Base-by-base conservation (phyloP, 106 monocot genomes). In the Allium fistulosum region DNA sequence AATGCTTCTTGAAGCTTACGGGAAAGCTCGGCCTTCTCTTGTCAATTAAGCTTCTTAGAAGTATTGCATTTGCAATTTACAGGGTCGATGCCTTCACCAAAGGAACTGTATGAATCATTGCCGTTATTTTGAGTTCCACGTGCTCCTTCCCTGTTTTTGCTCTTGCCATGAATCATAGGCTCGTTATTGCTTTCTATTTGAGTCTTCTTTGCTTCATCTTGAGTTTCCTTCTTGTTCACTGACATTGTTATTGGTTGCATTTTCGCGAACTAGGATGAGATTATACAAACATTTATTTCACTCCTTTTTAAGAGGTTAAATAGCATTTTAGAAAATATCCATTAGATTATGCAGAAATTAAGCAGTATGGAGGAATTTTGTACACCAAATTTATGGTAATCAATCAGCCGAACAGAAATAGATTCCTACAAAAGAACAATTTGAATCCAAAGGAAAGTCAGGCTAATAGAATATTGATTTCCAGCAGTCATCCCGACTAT, bases 1-100 rank as follows among this genome's bases (percentile, higher is more conserved):
- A 97, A 81, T 2, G 92, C 88, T 11, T 65, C 77, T 68, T 97
- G 96, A 59, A 92, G 86, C 72, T 74, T 75, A 2, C 84, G 83
- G 7, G 82, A 78, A 7, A 97, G 73, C 74, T 97, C 96, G 1
- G 81, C 76, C 73, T 91, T 61, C n/a, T 97, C 88, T 13, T 87
- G 89, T 76, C 84, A 75, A 52, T 72, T 79, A 14, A 97, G 84
- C 61, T 82, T 97, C 79, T 65, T 82, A 12, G 49, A 49, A 17
- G 49, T 48, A 65, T 53, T 48, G 61, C 62, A 74, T 53, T 64
- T 51, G 57, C 71, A 72, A 13, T 16, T 11, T 10, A 16, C 18
- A 7, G 63, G 61, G 26, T 37, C 6, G 9, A 49, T 63, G 3
- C n/a, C 64, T 37, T 62, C 11, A 46, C 15, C 61, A 22, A 26